Conservation (phyloP, 192 early-diverging fungal genomes). For the Lobosporangium transversale region DNA sequence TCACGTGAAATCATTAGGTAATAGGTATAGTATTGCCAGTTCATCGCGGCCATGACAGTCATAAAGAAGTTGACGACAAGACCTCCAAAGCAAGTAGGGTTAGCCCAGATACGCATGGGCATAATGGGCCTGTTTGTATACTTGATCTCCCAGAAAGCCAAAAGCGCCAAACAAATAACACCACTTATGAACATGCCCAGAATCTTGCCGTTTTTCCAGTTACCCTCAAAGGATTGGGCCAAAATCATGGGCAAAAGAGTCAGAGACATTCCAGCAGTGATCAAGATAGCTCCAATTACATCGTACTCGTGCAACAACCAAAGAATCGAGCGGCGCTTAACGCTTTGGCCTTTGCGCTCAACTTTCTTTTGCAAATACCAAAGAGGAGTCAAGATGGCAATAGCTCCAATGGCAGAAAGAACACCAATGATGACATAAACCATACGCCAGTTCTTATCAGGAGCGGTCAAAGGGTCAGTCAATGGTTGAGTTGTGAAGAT, state of each 20-base stretch:
- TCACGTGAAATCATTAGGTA: constrained; percentile 41
- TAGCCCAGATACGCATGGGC: constrained; percentile 48
- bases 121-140: constrained; percentile 44
- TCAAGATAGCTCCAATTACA: constrained; percentile 35
- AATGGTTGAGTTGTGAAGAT: constrained; percentile 23
- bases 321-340: constrained; percentile 14
- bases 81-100: constrained; percentile 44
- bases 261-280: constrained; percentile 32
- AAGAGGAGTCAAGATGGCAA: constrained; percentile 34
- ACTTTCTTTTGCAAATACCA: constrained; percentile 39
- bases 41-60: constrained; percentile 47
- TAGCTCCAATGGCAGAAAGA: constrained; percentile 21
- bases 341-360: not conserved
- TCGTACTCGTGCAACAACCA: constrained; percentile 51
- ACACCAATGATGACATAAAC: constrained; percentile 25
- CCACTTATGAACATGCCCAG: constrained; percentile 36
- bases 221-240: constrained; percentile 28
- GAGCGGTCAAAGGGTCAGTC: constrained; percentile 15
- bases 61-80: constrained; percentile 38
- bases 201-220: constrained; percentile 36
- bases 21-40: constrained; percentile 46
- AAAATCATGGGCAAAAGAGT: constrained; percentile 42
- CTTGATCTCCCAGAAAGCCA: constrained; percentile 30
- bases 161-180: constrained; percentile 16
- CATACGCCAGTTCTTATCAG: constrained; percentile 33